A percentile compares a stretch with the other conserved stretches of the same genome.
Conservation (phyloP, 1,284 basidiomycete genomes). For the Athelia psychrophila region DNA sequence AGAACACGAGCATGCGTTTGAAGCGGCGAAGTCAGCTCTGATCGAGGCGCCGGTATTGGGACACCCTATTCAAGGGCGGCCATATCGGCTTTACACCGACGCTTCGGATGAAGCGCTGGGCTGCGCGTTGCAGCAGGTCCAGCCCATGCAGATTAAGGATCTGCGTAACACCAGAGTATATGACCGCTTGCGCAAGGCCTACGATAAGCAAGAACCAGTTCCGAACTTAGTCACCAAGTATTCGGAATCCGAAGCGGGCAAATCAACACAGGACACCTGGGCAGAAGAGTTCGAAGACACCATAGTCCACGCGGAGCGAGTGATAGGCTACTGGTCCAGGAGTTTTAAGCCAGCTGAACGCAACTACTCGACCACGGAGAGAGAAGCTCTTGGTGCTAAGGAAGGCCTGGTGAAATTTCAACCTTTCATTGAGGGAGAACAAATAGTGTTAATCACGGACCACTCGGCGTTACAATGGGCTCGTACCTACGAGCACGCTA, state of each 20-base stretch:
- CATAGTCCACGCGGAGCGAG: conserved; percentile 27
- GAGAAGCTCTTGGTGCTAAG: conserved; percentile 31
- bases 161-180: conserved; percentile 32
- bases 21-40: conserved; percentile 21
- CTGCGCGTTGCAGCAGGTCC: conserved; percentile 33
- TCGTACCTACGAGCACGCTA: conserved; percentile 29
- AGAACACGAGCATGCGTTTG: conserved; percentile 20
- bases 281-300: conserved; percentile 26
- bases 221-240: conserved; percentile 5
- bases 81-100: conserved; percentile 36
- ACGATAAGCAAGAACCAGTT: conserved; percentile 5
- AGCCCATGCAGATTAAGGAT: conserved; percentile 31
- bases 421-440: conserved; percentile 27
- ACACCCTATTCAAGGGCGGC: conserved; percentile 24
- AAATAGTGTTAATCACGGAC: conserved; percentile 26
- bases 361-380: conserved; percentile 32
- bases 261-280: conserved; percentile 14
- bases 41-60: conserved; percentile 25
- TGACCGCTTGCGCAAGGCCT: conserved; percentile 19
- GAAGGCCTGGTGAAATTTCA: conserved; percentile 33
- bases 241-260: conserved; percentile 9
- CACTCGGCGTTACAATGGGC: conserved; percentile 32
- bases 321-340: conserved; percentile 32
- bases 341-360: conserved; percentile 26
- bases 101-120: conserved; percentile 33